Evolutionary conservation across 106 monocot species (phyloP), one percentile per base, ranked within the genome.

Genomic region (Posidonia australis): DNA sequence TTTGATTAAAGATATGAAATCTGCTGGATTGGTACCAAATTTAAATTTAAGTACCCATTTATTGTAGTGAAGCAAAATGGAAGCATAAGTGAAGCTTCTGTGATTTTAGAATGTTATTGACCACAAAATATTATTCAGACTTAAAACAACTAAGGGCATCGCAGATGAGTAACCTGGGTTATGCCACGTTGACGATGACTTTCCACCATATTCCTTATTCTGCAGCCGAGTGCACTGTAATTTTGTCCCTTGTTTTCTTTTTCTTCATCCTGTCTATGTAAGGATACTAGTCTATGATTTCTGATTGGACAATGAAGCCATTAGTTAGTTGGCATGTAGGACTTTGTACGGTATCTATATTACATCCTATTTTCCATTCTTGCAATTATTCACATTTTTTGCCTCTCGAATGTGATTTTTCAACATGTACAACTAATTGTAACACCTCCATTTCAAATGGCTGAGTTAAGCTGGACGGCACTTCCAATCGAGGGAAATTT

Each of bases 1-100:
- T 53, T 66, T 94, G 46, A 47, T 94, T 26, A 70, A 73, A 47
- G 77, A 82, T 53, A 82, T 94, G 89, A 84, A 77, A 64, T 74
- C 77, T 59, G 60, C 78, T 14, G 90, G 86, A 28, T 41, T 94
- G 49, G 76, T 56, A 69, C 81, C 86, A 20, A 57, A 12, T 9
- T 1, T 52, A 52, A 52, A 52, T 19, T 19, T 52, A 9, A 52
- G 19, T n/a, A 9, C 21, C 19, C 19, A 12, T 52, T 52, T 52
- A 9, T 52, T 10, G 18, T 52, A 22, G 10, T 52, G 18, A 52
- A 10, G 18, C 19, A 52, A 44, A 81, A 57, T 86, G 86, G 93
- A 94, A 89, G 93, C 18, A 52, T n/a, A 9, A 9, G 52, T n/a
- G 52, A 52, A 9, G 21, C 17, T 22, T 20, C 9, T 10, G 5